A percentile compares a stretch with the other conserved stretches of the same genome.
These are phyloP conservation scores for Hyphopichia fennica DNA, from an alignment of 1,139 yeast genomes.

Conservation along the genomic window DNA sequence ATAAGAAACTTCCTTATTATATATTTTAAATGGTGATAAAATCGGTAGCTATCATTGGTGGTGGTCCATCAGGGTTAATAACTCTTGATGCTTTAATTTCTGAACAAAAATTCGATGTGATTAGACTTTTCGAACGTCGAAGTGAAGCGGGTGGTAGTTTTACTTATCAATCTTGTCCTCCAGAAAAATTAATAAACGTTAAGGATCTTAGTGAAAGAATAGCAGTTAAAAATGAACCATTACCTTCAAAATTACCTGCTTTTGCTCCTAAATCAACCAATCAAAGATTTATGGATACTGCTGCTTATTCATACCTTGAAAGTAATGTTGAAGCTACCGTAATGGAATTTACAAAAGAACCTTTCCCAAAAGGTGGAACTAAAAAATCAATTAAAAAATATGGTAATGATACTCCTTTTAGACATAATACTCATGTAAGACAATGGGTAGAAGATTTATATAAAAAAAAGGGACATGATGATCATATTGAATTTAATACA, in stretches of 20 bases:
- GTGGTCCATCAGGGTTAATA: constrained; percentile 69
- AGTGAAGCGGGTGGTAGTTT: constrained; percentile 47
- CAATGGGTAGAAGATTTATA: constrained; percentile 43
- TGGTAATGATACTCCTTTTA: constrained; percentile 43
- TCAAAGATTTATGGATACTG: constrained; percentile 26
- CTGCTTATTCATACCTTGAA: constrained; percentile 53
- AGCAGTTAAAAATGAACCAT: constrained; percentile 10
- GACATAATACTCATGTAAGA: constrained; percentile 49
- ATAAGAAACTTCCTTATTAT: too few relatives aligned
- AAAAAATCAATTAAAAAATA: constrained; percentile 14
- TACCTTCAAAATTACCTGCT: constrained; percentile 19
- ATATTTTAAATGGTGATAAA: constrained; percentile 20
- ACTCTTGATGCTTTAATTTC: constrained; percentile 52
- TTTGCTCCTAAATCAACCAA: constrained; percentile 31
- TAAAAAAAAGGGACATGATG: constrained; percentile 22
- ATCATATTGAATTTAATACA: constrained; percentile 30
- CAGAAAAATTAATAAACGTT: constrained; percentile 18
- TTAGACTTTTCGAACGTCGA: constrained; percentile 48
- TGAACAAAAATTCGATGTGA: constrained; percentile 41
- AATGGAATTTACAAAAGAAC: constrained; percentile 55
- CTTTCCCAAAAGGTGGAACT: constrained; percentile 30
- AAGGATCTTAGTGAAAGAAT: constrained; percentile 16
- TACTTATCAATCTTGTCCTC: constrained; percentile 28
- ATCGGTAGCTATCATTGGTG: constrained; percentile 57
- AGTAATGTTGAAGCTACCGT: constrained; percentile 60